Conservation (phyloP, 805 yeast species). For the Hanseniaspora taiwanica region DNA sequence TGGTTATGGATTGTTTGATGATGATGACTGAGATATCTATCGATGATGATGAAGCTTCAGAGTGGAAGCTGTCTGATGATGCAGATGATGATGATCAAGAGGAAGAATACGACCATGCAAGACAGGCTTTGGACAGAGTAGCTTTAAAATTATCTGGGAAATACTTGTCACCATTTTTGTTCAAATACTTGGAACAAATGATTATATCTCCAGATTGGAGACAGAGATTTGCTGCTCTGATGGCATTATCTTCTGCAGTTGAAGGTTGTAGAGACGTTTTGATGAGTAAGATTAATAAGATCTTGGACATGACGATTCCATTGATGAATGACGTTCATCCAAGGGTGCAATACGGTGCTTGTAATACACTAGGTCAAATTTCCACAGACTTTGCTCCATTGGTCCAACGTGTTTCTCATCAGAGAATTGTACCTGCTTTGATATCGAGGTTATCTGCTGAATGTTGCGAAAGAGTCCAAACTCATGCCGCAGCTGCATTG, state of each 20-base stretch:
- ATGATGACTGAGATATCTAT: conserved; percentile 88
- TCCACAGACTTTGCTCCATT: conserved; percentile 90
- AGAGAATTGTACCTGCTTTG: conserved; percentile 72
- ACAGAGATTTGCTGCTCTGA: conserved; percentile 89
- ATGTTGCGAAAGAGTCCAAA: conserved; percentile 84
- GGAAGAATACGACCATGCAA: conserved; percentile 77
- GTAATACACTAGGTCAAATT: conserved; percentile 94
- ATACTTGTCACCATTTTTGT: conserved; percentile 71
- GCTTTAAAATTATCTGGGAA: conserved; percentile 75
- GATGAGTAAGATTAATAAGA: conserved; percentile 65
- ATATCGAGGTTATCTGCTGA: conserved; percentile 63
- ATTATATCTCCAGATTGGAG: conserved; percentile 69
- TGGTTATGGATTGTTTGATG: conserved; percentile 61
- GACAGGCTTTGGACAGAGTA: conserved; percentile 88
- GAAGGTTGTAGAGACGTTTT: conserved; percentile 92
- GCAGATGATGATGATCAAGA: conserved; percentile 76
- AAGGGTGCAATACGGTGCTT: conserved; percentile 93
- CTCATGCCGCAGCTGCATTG: conserved; percentile 97
- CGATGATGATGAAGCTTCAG: conserved; percentile 77
- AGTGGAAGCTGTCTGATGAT: conserved; percentile 76
- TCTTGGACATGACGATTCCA: conserved; percentile 77
- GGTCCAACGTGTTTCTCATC: conserved; percentile 72
- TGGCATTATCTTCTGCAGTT: conserved; percentile 94
- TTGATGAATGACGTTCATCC: conserved; percentile 77
- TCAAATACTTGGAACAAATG: conserved; percentile 80